A percentile compares a stretch with the other conserved stretches of the same genome.
These are phyloP conservation scores for Nadsonia fulvescens DNA, from an alignment of 805 yeast species.

Conservation along the genomic window DNA sequence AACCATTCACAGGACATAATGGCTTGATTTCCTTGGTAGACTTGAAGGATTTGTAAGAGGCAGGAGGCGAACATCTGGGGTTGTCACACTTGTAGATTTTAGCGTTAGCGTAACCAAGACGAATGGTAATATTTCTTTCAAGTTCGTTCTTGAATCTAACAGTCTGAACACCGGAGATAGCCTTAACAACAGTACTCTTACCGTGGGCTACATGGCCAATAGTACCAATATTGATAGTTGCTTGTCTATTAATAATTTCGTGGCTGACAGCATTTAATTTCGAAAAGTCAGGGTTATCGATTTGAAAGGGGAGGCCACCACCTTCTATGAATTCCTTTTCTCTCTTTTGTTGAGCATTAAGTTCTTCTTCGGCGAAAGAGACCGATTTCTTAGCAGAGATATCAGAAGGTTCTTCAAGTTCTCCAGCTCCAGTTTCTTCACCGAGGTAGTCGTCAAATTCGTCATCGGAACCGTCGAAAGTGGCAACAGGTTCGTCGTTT, in stretches of 20 bases:
- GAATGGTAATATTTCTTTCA: constrained; percentile 97
- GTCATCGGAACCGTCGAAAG: too few species aligned
- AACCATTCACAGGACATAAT: constrained; percentile 73
- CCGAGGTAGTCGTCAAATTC: too few species aligned
- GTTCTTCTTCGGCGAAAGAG: constrained; percentile 57
- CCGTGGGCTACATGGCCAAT: constrained; percentile 96
- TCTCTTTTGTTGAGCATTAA: constrained; percentile 54
- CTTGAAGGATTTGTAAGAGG: constrained; percentile 84
- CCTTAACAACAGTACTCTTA: constrained; percentile 83
- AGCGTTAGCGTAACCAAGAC: constrained; percentile 97
- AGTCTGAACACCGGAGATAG: constrained; percentile 96
- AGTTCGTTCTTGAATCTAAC: constrained; percentile 98
- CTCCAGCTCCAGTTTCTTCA: constrained; percentile 8
- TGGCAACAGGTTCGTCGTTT: too few species aligned
- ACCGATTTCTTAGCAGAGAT: constrained; percentile 50
- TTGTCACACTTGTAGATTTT: constrained; percentile 88
- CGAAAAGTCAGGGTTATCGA: constrained; percentile 70
- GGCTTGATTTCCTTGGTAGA: constrained; percentile 92
- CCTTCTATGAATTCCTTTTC: constrained; percentile 87
- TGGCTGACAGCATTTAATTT: constrained; percentile 75
- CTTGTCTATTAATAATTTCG: constrained; percentile 90
- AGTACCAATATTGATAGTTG: constrained; percentile 95
- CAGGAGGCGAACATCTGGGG: constrained; percentile 78
- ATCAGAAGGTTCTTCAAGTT: constrained; percentile 13
- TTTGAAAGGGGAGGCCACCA: constrained; percentile 96